A percentile compares a stretch with the other conserved stretches of the same genome.
Evolutionary conservation across 371 early-diverging fungal genomes (phyloP).

Genomic region (Quaeritorhiza haematococci): DNA sequence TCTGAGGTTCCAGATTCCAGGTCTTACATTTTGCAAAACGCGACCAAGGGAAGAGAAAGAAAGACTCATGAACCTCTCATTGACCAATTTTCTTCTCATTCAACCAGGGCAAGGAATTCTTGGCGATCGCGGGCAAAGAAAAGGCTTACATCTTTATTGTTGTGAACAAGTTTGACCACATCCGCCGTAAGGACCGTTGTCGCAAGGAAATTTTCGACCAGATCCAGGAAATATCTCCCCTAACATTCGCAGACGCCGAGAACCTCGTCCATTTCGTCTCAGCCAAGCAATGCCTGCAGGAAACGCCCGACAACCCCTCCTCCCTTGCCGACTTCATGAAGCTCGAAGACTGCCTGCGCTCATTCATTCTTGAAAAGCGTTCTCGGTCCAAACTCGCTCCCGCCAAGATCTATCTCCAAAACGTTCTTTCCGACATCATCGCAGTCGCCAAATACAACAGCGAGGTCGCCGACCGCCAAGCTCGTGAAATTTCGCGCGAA

Average conservation of each 20-base stretch:
- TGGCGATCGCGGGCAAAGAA: constrained; percentile 91
- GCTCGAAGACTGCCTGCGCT: constrained; percentile 79
- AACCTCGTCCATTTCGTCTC: constrained; percentile 95
- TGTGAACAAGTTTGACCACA: constrained; percentile 93
- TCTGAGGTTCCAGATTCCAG: too few species aligned
- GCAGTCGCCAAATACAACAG: constrained; percentile 44
- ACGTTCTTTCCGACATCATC: constrained; percentile 43
- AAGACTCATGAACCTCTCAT: too few species aligned
- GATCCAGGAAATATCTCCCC: constrained; percentile 86
- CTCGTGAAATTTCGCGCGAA: constrained; percentile 33
- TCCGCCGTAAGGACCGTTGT: constrained; percentile 89
- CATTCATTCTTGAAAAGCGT: constrained; percentile 92
- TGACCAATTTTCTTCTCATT: constrained; percentile 5
- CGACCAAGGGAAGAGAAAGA: too few species aligned
- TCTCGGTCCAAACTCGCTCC: constrained; percentile 90
- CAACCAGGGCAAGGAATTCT: constrained; percentile 84
- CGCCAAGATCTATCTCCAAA: constrained; percentile 82
- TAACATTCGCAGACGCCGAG: constrained; percentile 82
- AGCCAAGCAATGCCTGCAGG: constrained; percentile 55
- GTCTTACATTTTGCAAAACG: too few species aligned
- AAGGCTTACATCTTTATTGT: constrained; percentile 97
- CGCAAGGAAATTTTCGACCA: constrained; percentile 87
- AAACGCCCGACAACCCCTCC: constrained; percentile 43
- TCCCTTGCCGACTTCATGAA: constrained; percentile 54
- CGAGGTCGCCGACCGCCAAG: constrained; percentile 21